These are phyloP conservation scores for Paecilomyces dactylethromorphus DNA, from an alignment of 2,329 filamentous ascomycete species.

Conservation along the genomic window DNA sequence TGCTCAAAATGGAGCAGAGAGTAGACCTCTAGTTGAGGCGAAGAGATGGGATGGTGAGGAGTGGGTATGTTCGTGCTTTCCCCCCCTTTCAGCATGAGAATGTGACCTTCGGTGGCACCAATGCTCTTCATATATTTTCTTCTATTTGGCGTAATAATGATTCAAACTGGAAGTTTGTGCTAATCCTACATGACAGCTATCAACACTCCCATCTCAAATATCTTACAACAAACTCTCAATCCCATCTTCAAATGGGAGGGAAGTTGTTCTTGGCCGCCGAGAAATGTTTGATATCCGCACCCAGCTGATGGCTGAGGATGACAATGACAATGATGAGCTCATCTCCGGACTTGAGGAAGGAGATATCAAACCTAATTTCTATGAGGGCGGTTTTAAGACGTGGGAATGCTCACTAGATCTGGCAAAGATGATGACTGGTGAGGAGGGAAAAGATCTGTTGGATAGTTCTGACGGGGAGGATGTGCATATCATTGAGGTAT, in stretches of 20 bases:
- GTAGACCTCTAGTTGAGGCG: slow-evolving; percentile 21
- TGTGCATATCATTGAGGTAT: slow-evolving; percentile 37
- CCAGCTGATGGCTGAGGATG: slow-evolving; percentile 56
- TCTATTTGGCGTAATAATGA: too few relatives aligned
- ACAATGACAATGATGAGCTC: slow-evolving; percentile 37
- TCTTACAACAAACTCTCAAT: slow-evolving; percentile 50
- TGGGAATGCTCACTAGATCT: slow-evolving; percentile 62
- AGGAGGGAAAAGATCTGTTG: slow-evolving; percentile 10
- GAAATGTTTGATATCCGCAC: slow-evolving; percentile 59
- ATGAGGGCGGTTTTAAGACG: slow-evolving; percentile 63
- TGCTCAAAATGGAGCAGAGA: background rate
- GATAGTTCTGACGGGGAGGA: slow-evolving; percentile 18
- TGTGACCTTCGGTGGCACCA: background rate
- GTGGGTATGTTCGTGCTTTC: slow-evolving; percentile 35
- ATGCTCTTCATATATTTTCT: too few relatives aligned
- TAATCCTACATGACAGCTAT: slow-evolving; percentile 34
- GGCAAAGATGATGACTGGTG: slow-evolving; percentile 31
- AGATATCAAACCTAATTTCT: slow-evolving; percentile 54
- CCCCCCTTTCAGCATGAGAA: background rate
- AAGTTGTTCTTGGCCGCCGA: slow-evolving; percentile 44
- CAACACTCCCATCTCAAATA: slow-evolving; percentile 52
- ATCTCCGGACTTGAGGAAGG: slow-evolving; percentile 46
- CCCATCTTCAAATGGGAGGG: slow-evolving; percentile 11
- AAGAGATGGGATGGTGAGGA: slow-evolving; percentile 40
- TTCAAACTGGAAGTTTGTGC: background rate